Evolutionary conservation across 768 basidiomycete genomes (phyloP), one percentile per base, ranked within the genome.

Genomic region (Phaeotremella skinneri): DNA sequence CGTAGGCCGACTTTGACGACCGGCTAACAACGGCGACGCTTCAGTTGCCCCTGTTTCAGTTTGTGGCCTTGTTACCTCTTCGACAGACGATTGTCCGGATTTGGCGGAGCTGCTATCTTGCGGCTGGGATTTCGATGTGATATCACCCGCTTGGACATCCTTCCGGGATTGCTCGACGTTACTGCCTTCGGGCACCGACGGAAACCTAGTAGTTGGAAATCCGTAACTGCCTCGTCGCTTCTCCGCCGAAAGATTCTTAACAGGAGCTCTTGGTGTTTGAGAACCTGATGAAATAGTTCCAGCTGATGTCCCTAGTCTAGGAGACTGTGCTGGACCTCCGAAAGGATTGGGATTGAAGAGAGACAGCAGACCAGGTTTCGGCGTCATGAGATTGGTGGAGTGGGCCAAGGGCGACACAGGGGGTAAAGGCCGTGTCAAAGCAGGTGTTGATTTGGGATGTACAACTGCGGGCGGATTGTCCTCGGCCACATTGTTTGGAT

Each of bases 241-340:
- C 6, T 23, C 43, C 23, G 43, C 6, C 7, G 43, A 21, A 14
- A 45, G 21, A 45, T 45, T 45, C 20, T 20, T 7, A 45, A 14
- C 7, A 7, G 23, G 6, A 9, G 43, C 43, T 45, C 23, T 45
- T 7, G 43, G 43, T 7, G 43, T 45, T 45, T 45, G 43, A 6
- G 43, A 45, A 20, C 43, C 43, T 20, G 43, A 45, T 23, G 43
- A 45, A 45, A 11, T 21, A 21, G 45, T 31, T 23, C 45, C 55
- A 32, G 42, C 54, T 26, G 58, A 52, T 48, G 58, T 59, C 14
- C 30, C 43, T 21, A 45, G 20, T 45, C 20, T 13, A 45, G 43
- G 43, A 6, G 43, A 45, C 13, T 45, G 11, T 21, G 23, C 6
- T 7, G 21, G 13, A 7, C 13, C 21, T 14, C 43, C 43, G 20